A percentile compares a stretch with the other conserved stretches of the same genome.
Conservation (phyloP, 2,329 filamentous ascomycete genomes). For the Pochonia chlamydosporia region DNA sequence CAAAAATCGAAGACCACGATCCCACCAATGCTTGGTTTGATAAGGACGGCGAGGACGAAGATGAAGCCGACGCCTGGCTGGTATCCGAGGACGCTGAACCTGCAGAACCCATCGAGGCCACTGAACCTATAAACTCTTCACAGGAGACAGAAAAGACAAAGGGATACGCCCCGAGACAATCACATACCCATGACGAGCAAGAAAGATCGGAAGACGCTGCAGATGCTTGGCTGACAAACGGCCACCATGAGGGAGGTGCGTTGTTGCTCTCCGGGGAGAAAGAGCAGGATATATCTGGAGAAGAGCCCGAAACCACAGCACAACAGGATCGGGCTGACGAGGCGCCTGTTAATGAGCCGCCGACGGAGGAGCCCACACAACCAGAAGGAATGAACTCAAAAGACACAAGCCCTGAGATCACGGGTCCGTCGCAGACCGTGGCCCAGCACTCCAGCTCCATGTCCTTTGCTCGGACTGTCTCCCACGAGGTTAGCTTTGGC, state of each 20-base stretch:
- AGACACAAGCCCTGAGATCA: background rate
- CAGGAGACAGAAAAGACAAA: background rate
- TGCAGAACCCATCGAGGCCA: background rate
- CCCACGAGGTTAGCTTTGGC: constrained; percentile 54
- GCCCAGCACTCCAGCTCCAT: constrained; percentile 54
- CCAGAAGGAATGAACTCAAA: background rate
- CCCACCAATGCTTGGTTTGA: background rate
- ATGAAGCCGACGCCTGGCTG: constrained; percentile 17
- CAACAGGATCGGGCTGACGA: background rate
- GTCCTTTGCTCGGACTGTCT: constrained; percentile 60
- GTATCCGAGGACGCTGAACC: constrained; percentile 12
- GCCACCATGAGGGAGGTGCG: constrained; percentile 16
- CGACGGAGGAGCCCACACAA: background rate
- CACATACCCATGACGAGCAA: background rate
- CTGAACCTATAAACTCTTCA: background rate
- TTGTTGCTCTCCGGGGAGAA: constrained; percentile 19
- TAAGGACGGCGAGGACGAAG: constrained; percentile 10
- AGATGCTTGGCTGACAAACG: constrained; percentile 5
- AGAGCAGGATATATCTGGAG: background rate
- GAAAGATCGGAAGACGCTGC: background rate
- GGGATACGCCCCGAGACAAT: background rate
- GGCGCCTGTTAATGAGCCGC: background rate
- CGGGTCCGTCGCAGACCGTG: constrained; percentile 20
- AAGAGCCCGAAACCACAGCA: background rate
- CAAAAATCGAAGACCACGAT: background rate